These are phyloP conservation scores for Psidium guajava DNA, from an alignment of 345 rosid species.

Conservation along the genomic window DNA sequence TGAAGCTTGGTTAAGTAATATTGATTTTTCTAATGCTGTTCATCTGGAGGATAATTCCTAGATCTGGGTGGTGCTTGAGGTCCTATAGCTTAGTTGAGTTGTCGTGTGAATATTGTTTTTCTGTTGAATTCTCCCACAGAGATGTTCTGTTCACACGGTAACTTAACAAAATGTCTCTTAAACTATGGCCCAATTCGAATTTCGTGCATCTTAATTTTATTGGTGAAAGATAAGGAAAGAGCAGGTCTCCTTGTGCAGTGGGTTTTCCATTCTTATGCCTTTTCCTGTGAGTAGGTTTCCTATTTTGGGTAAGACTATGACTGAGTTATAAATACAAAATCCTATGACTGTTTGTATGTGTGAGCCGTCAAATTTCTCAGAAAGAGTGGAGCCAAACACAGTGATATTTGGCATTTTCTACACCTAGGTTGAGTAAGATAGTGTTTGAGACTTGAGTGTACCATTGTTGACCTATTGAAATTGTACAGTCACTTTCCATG, in stretches of 20 bases:
- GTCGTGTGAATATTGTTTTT: neutral
- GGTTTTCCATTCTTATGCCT: neutral
- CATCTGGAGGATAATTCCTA: neutral
- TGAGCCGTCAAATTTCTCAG: neutral
- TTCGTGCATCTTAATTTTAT: neutral
- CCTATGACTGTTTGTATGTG: neutral
- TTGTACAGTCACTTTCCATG: neutral
- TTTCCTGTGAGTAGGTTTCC: neutral
- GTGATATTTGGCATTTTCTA: neutral
- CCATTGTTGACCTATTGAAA: neutral
- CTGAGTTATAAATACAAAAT: neutral
- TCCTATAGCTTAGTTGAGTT: neutral
- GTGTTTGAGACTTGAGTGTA: neutral
- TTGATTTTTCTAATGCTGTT: neutral
- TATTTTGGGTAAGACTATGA: neutral
- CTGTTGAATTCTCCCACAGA: neutral
- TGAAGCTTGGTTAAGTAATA: neutral
- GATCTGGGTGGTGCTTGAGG: neutral
- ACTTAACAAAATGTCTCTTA: neutral
- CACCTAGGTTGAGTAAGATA: neutral
- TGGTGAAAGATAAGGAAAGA: neutral
- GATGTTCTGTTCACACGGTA: neutral
- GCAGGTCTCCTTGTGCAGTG: neutral
- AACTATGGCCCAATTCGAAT: neutral
- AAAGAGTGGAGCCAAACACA: neutral